Evolutionary conservation across 1,139 yeast genomes (phyloP).

Genomic region (Blastobotrys petasosporus): DNA sequence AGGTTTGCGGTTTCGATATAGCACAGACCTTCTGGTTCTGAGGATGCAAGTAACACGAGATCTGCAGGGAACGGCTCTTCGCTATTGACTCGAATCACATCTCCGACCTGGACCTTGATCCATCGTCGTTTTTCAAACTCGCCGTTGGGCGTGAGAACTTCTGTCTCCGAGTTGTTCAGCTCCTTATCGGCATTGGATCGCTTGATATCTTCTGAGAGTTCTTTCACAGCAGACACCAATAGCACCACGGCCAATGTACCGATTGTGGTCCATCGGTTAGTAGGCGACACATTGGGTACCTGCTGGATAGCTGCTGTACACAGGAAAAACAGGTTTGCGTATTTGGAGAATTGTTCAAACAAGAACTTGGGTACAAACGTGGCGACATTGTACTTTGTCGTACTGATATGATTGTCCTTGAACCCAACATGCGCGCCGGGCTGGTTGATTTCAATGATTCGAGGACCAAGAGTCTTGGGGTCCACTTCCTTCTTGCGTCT

Average conservation of each 20-base stretch:
- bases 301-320: slow-evolving; percentile 94
- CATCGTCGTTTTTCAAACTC: slow-evolving; percentile 64
- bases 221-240: slow-evolving; percentile 86
- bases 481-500: slow-evolving; percentile 36
- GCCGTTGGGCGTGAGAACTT: slow-evolving; percentile 55
- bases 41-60: slow-evolving; percentile 71
- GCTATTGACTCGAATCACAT: slow-evolving; percentile 73
- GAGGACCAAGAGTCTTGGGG: slow-evolving; percentile 46
- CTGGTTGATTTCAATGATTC: slow-evolving; percentile 67
- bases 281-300: slow-evolving; percentile 94
- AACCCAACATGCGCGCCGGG: slow-evolving; percentile 45
- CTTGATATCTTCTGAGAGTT: slow-evolving; percentile 82
- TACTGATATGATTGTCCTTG: slow-evolving; percentile 81
- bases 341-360: slow-evolving; percentile 94
- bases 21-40: slow-evolving; percentile 97
- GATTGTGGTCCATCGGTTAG: slow-evolving; percentile 91
- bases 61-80: slow-evolving; percentile 97
- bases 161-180: slow-evolving; percentile 70
- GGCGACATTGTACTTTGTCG: slow-evolving; percentile 93
- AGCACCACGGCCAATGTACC: slow-evolving; percentile 83
- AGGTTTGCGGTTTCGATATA: slow-evolving; percentile 95
- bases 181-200: slow-evolving; percentile 87
- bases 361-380: slow-evolving; percentile 92
- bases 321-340: slow-evolving; percentile 89
- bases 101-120: slow-evolving; percentile 90